Evolutionary conservation across 192 early-diverging fungal genomes (phyloP).

Genomic region (Dissophora globulifera): DNA sequence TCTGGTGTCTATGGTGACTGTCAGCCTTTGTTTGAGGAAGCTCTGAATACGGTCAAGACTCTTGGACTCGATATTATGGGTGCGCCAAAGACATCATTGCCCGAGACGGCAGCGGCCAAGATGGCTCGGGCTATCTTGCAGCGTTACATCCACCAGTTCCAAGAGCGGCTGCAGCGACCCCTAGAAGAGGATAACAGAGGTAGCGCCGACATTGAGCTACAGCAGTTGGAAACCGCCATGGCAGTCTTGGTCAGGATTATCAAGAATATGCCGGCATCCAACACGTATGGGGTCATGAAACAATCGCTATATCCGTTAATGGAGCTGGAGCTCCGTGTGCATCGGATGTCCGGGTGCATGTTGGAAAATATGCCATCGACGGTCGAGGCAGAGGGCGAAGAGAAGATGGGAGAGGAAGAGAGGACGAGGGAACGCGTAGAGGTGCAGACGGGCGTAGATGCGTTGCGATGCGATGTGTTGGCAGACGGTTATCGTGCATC

Average conservation of each 20-base stretch:
- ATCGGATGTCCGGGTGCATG: slow-evolving; percentile 3
- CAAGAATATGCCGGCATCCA: not conserved
- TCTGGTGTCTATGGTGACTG: not conserved
- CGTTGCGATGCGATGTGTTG: slow-evolving; percentile 15
- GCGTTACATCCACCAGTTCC: no score
- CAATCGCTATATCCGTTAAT: not conserved
- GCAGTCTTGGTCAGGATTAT: slow-evolving; percentile 12
- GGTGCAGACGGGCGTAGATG: not conserved
- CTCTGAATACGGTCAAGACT: not conserved
- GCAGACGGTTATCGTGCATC: not conserved
- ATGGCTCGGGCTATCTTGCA: not conserved
- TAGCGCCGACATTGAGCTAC: not conserved
- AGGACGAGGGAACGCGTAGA: no score
- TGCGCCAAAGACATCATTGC: no score
- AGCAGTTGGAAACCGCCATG: slow-evolving; percentile 1
- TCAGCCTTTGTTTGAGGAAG: not conserved
- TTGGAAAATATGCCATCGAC: not conserved
- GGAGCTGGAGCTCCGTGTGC: slow-evolving; percentile 10
- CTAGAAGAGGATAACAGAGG: no score
- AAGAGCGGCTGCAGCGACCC: no score
- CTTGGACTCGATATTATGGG: not conserved
- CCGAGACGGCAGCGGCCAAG: not conserved
- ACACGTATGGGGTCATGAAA: not conserved
- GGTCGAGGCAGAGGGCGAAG: no score
- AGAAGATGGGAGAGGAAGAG: not conserved